Base-by-base conservation (phyloP, 169 alveolate species). In the Plasmodium gaboni region DNA sequence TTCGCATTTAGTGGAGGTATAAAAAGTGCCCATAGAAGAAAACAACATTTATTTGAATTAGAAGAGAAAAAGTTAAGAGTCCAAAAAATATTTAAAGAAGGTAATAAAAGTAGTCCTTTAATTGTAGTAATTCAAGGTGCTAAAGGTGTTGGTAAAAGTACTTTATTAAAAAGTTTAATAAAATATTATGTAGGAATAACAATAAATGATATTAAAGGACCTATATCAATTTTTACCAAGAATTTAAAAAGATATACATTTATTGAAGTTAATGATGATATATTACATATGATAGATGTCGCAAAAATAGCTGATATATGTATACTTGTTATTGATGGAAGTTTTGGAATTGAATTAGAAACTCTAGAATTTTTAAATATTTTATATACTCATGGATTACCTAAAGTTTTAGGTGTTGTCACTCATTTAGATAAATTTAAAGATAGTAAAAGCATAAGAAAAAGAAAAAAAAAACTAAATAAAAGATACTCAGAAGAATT, bases 241-340 rank as follows among this genome's bases (percentile, higher is more conserved):
- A 97, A 98, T 89, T 94, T 96, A 61, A 97, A 98, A 28, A 95
- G 99, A 74, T 78, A 98, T 63, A 98, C 99, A 53, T 95, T 99
- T 80, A 90, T 97, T 32, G 99, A 99, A 92, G 98, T 99, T 67
- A 98, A 99, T 3, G 95, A 94, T 64, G 99, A 98, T 73, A 97
- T 98, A 88, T 90, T 95, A 13, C 97, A 97, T 55, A 98, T 98
- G 99, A 95, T 98, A 50, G 99, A 99, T 91, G 90, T 97, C 61
- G 99, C 99, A 26, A 99, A 99, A 92, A 96, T 98, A 8, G 99
- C 99, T 1, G 99, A 99, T 93, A 83, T 98, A 28, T 99, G 98
- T 64, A 89, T 99, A 70, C 88, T 98, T 48, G 93, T 99, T 71
- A 97, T 99, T 28, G 99, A 99, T 93, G 99, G 99, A 0, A 89